A percentile compares a stretch with the other conserved stretches of the same genome.
Conservation (phyloP, 306 rosid species). For the Cicer judaicum region DNA sequence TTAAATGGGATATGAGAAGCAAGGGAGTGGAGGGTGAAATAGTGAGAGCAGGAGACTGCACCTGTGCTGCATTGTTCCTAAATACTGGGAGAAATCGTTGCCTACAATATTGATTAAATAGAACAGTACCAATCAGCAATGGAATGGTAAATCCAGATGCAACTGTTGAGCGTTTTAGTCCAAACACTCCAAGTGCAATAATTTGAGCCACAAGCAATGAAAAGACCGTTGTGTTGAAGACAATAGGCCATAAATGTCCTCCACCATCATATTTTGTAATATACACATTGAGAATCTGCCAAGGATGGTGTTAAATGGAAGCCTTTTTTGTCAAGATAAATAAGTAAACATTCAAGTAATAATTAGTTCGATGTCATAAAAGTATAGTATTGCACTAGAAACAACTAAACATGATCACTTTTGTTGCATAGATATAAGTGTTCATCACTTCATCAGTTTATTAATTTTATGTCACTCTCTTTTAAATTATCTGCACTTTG, state of each 20-base stretch:
- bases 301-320: background rate
- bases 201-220: constrained; percentile 77
- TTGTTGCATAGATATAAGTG: background rate
- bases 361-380: background rate
- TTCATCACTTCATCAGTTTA: background rate
- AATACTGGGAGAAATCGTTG: constrained; percentile 82
- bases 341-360: background rate
- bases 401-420: constrained; percentile 6
- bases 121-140: constrained; percentile 66
- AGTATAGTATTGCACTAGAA: background rate
- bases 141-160: constrained; percentile 87
- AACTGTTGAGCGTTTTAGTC: constrained; percentile 68
- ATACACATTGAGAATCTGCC: constrained; percentile 88
- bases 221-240: constrained; percentile 69
- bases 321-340: constrained; percentile 1
- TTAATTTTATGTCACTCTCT: constrained; percentile 4
- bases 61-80: constrained; percentile 71
- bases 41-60: constrained; percentile 37
- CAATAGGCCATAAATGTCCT: constrained; percentile 85
- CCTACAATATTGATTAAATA: constrained; percentile 81
- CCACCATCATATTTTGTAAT: constrained; percentile 69
- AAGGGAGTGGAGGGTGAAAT: background rate
- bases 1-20: constrained; percentile 22
- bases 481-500: background rate
- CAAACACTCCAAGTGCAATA: constrained; percentile 86